Evolutionary conservation across 1,139 yeast genomes (phyloP).

Genomic region (Geotrichum australiense): DNA sequence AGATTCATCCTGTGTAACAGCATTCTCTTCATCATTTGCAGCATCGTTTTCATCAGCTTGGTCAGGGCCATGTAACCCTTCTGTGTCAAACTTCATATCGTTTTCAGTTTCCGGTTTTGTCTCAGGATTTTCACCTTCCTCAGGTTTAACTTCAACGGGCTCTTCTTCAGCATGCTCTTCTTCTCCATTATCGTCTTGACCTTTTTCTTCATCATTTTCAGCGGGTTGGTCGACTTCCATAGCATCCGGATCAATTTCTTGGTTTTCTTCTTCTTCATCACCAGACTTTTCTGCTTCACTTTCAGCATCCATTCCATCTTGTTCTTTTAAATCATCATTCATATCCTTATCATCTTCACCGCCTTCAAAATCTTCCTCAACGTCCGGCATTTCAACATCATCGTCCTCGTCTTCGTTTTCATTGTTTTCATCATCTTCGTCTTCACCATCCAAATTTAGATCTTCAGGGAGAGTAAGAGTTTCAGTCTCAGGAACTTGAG

Average conservation of each 20-base stretch:
- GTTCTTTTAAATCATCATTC: conserved; percentile 46
- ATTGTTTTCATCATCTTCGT: conserved; percentile 39
- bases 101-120: conserved; percentile 19
- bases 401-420: conserved; percentile 27
- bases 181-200: conserved; percentile 51
- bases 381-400: conserved; percentile 35
- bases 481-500: conserved; percentile 71
- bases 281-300: conserved; percentile 44
- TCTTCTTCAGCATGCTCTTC: conserved; percentile 25
- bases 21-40: conserved; percentile 28
- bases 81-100: conserved; percentile 28
- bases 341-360: conserved; percentile 57
- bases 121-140: conserved; percentile 31
- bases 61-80: conserved; percentile 39
- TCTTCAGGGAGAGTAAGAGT: conserved; percentile 83
- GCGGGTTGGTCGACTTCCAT: conserved; percentile 66
- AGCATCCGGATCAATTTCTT: conserved; percentile 63
- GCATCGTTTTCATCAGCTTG: conserved; percentile 46
- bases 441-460: conserved; percentile 69
- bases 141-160: conserved; percentile 24
- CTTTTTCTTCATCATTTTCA: conserved; percentile 65
- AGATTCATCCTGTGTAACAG: conserved; percentile 61
- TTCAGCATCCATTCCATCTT: conserved; percentile 29
- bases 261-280: conserved; percentile 59
- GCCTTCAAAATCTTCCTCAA: conserved; percentile 28